Base-by-base conservation (phyloP, 345 rosid species). In the Pistacia integerrima region DNA sequence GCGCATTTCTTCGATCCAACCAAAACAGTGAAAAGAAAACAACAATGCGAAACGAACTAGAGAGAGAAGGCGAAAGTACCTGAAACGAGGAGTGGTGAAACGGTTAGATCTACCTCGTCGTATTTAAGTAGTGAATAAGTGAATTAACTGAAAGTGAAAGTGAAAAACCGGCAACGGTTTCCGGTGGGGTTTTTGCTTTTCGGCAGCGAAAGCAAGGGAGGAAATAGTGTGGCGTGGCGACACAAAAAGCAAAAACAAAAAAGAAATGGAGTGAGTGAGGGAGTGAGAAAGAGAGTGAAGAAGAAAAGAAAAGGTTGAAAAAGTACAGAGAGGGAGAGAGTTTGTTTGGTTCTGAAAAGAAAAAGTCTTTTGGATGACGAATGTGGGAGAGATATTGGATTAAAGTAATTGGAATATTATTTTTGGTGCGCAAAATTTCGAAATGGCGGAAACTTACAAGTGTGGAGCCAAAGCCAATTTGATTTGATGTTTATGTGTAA, bases 51-150 rank as follows among this genome's bases (percentile, higher is more conserved):
- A 56, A 25, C 36, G 25, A 57, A 48, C 14, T 49, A 49, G 11
- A 72, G 38, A 54, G 12, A 51, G 59, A 62, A 69, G 49, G 38
- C 5, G 49, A 17, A 35, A 74, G n/a, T 36, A 61, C 25, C 66
- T 71, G 73, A 61, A 64, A 78, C 54, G 67, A n/a, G 62, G 61
- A 56, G 52, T 18, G 70, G 5, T 61, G 22, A 25, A 35, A 58
- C 55, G 11, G 70, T 68, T 76, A 68, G 82, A 78, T 82, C 85
- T 72, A 41, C 46, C 46, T 41, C 46, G 46, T 7, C 46, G 46
- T 41, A 41, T 41, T 4, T 41, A 41, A 41, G 9, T 7, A 75
- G 58, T 36, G 65, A 70, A 72, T 57, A 25, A 11, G 61, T 11
- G 11, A 69, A 51, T 57, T 14, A 65, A 66, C 67, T 8, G 66